Conservation (phyloP, 1,284 basidiomycete genomes). For the Cutaneotrichosporon cavernicola region DNA sequence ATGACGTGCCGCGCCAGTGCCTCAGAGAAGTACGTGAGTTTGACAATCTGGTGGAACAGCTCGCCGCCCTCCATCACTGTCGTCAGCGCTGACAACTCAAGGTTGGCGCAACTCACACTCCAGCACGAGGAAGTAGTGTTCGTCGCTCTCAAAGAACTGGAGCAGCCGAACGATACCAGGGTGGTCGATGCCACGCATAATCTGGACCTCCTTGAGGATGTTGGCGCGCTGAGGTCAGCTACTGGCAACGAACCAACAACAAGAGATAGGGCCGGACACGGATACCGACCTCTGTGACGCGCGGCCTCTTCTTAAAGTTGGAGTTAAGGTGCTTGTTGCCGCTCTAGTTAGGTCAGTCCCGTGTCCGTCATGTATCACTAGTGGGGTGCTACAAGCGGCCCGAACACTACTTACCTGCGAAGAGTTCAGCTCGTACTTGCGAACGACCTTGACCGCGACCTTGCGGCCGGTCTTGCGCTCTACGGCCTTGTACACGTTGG, state of each 20-base stretch:
- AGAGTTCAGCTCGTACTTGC: slow-evolving; percentile 92
- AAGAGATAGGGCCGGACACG: slow-evolving; percentile 26
- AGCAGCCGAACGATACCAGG: slow-evolving; percentile 84
- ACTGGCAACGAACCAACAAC: neutral
- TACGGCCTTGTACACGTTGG: slow-evolving; percentile 93
- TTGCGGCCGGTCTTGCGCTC: slow-evolving; percentile 74
- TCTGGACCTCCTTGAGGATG: slow-evolving; percentile 99
- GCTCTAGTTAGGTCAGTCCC: slow-evolving; percentile 57
- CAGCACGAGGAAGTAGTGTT: slow-evolving; percentile 91
- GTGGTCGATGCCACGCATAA: slow-evolving; percentile 94
- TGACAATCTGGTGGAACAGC: slow-evolving; percentile 99
- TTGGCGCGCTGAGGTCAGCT: slow-evolving; percentile 75
- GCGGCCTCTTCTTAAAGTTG: slow-evolving; percentile 88
- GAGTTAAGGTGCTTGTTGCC: slow-evolving; percentile 88
- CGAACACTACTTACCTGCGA: slow-evolving; percentile 75
- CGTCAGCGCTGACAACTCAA: slow-evolving; percentile 8
- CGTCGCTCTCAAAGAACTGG: slow-evolving; percentile 84
- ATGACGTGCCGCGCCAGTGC: slow-evolving; percentile 93
- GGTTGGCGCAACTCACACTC: slow-evolving; percentile 64
- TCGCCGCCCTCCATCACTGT: slow-evolving; percentile 95
- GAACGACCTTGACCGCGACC: slow-evolving; percentile 95
- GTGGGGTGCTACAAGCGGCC: neutral
- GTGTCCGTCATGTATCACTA: slow-evolving; percentile 13
- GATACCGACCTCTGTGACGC: slow-evolving; percentile 82
- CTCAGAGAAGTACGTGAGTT: slow-evolving; percentile 98